Evolutionary conservation across 257 asterid genomes (phyloP), one percentile per base, ranked within the genome.

Genomic region (Lavandula angustifolia): DNA sequence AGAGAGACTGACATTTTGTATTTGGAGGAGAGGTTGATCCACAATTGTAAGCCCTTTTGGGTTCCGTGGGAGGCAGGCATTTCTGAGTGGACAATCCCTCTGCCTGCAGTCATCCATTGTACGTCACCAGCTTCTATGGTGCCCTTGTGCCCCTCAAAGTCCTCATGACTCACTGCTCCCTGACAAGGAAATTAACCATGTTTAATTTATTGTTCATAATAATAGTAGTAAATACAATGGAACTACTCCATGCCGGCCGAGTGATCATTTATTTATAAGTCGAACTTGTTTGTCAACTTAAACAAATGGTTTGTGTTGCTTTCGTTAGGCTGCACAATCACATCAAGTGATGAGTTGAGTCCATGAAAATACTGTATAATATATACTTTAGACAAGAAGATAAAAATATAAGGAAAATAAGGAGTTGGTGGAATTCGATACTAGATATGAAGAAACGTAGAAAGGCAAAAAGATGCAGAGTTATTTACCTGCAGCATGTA

Each of bases 31-130:
- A 92, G 95, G 31, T 92, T 92, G 27, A 92, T 83, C 98, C 98
- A 92, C 53, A 92, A 68, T 35, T 89, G 98, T 9, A 92, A 78
- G 33, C 98, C 96, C 56, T 74, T 80, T 60, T 85, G 87, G 71
- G 95, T 89, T 8, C 98, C 97, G 46, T 81, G 66, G 1, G 84
- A 66, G 4, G 94, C 87, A 72, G 97, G 95, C 92, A 87, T 83
- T 79, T 89, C 97, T 40, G 98, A 92, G 83, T 92, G 98, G 74
- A 92, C 91, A 37, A 92, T 89, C 18, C 98, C 98, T 74, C 85
- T 82, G 17, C 98, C 98, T 4, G 98, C 98, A 54, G 94, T 89
- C 98, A 92, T 87, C 98, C 98, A 92, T 61, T 92, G 98, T 54
- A 92, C 42, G 44, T 89, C 98, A 49, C 98, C 98, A 2, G 88